Conservation (phyloP, 495 filamentous ascomycete genomes). For the Hypomontagnella monticulosa region DNA sequence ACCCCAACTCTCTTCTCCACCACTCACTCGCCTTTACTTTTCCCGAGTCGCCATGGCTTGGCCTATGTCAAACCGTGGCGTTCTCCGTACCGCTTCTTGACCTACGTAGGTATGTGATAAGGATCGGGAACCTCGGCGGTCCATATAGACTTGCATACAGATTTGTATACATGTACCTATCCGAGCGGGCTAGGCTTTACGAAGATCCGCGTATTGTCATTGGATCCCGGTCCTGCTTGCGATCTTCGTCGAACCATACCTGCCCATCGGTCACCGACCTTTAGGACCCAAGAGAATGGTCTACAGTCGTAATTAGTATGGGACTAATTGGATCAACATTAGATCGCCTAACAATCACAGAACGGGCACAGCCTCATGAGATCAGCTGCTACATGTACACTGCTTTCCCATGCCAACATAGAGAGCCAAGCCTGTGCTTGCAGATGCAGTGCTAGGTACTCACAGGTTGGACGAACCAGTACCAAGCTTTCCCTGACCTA, state of each 20-base stretch:
- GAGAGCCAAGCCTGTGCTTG: constrained; percentile 28
- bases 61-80: constrained; percentile 13
- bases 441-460: constrained; percentile 22
- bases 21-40: constrained; percentile 32
- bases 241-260: constrained; percentile 8
- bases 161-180: constrained; percentile 4
- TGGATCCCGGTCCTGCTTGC: constrained; percentile 19
- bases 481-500: constrained; percentile 33
- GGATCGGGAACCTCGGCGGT: constrained; percentile 14
- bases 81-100: background rate
- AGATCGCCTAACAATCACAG: constrained; percentile 21
- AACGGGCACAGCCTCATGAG: constrained; percentile 26
- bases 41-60: constrained; percentile 21
- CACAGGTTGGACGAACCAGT: constrained; percentile 24
- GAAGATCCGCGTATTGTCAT: constrained; percentile 19
- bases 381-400: constrained; percentile 29
- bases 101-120: constrained; percentile 14
- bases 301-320: constrained; percentile 7
- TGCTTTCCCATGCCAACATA: constrained; percentile 1
- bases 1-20: constrained; percentile 4
- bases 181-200: constrained; percentile 1
- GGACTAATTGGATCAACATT: constrained; percentile 11
- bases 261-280: constrained; percentile 19
- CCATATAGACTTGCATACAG: constrained; percentile 11
- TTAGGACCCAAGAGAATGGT: constrained; percentile 14